These are phyloP conservation scores for Penicillium psychrosexuale DNA, from an alignment of 2,329 filamentous ascomycete species.

Conservation along the genomic window DNA sequence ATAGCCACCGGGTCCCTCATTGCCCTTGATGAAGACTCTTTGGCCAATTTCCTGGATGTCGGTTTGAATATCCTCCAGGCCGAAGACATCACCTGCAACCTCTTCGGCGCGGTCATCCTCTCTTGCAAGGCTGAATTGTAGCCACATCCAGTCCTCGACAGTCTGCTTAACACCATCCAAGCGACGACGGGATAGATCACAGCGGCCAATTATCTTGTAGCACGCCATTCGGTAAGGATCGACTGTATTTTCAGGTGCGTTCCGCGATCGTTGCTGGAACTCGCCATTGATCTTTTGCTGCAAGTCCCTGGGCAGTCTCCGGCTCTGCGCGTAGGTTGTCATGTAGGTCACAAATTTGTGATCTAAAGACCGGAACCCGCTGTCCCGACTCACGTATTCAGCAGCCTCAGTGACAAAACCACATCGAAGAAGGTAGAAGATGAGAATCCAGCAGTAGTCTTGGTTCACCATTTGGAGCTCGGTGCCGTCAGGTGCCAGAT, in stretches of 20 bases:
- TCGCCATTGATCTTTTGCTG: constrained; percentile 87
- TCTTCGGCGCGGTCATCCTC: constrained; percentile 62
- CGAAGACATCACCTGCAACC: constrained; percentile 60
- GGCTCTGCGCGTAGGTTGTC: constrained; percentile 75
- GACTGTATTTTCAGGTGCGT: constrained; percentile 79
- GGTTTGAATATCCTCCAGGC: constrained; percentile 66
- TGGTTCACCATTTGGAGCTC: constrained; percentile 75
- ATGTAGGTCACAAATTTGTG: constrained; percentile 87
- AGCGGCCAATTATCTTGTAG: constrained; percentile 92
- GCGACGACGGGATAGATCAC: constrained; percentile 57
- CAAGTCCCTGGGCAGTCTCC: constrained; percentile 71
- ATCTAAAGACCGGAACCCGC: constrained; percentile 84
- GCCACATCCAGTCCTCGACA: constrained; percentile 66
- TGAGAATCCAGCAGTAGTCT: constrained; percentile 88
- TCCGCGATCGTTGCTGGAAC: constrained; percentile 78
- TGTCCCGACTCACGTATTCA: constrained; percentile 76
- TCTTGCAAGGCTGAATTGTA: constrained; percentile 62
- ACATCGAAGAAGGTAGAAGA: constrained; percentile 85
- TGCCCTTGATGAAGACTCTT: constrained; percentile 81
- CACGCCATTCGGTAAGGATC: constrained; percentile 96
- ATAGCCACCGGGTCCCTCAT: constrained; percentile 74
- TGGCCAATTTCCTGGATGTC: constrained; percentile 86
- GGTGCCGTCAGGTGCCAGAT: constrained; percentile 75
- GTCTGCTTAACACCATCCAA: constrained; percentile 58
- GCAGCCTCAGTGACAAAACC: constrained; percentile 82